phyloP scores from a whole-genome alignment of 1,284 basidiomycete genomes.

The Rhodofomes roseus region DNA sequence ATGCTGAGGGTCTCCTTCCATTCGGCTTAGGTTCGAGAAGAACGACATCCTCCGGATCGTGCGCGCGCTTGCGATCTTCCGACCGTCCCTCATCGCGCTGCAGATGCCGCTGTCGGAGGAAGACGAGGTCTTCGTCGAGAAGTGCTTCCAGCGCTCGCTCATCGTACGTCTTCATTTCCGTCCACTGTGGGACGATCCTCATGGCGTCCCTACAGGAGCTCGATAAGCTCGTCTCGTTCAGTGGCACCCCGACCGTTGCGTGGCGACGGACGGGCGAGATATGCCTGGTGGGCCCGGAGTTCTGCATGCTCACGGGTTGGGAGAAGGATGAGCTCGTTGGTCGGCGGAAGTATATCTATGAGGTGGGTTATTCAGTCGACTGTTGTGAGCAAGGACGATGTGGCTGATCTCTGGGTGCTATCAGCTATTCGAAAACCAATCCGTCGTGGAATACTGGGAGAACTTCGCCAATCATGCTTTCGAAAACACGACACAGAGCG shows the following conservation, averaged over 20 bases:
- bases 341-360: conserved; percentile 85
- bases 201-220: conserved; percentile 62
- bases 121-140: conserved; percentile 94
- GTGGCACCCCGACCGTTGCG: conserved; percentile 98
- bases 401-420: not conserved
- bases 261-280: conserved; percentile 99
- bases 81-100: conserved; percentile 92
- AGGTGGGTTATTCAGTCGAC: conserved; percentile 45
- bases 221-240: conserved; percentile 95
- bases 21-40: conserved; percentile 79
- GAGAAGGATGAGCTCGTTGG: conserved; percentile 79
- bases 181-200: not conserved
- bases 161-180: conserved; percentile 51
- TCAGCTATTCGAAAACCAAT: conserved; percentile 86
- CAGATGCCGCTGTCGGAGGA: conserved; percentile 94
- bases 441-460: conserved; percentile 93
- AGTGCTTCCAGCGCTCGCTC: conserved; percentile 91
- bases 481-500: conserved; percentile 93
- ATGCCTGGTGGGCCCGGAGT: conserved; percentile 94
- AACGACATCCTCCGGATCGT: conserved; percentile 94
- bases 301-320: conserved; percentile 92
- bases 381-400: not conserved
- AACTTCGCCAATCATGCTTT: conserved; percentile 94
- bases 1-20: conserved; percentile 5
- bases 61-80: conserved; percentile 89